These are phyloP conservation scores for Phlebiopsis gigantea DNA, from an alignment of 768 basidiomycete genomes.

Conservation along the genomic window DNA sequence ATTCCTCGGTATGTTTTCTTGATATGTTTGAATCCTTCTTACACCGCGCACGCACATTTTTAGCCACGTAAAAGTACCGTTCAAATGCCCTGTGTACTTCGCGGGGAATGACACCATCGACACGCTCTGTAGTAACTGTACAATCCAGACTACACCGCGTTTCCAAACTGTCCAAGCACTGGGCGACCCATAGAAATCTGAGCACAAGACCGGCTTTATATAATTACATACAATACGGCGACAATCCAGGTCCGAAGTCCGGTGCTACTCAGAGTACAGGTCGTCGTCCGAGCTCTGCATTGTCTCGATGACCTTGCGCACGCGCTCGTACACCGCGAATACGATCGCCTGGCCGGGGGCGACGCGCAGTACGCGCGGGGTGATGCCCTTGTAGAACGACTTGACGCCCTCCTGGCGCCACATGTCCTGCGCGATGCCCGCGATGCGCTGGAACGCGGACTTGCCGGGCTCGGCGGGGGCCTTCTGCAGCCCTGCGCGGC, in stretches of 20 bases:
- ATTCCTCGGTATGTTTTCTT: too few relatives aligned
- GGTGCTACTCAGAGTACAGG: conserved; percentile 60
- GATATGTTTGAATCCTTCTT: too few relatives aligned
- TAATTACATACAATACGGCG: background rate
- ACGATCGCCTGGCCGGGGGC: conserved; percentile 97
- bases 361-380: conserved; percentile 91
- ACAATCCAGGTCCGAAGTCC: too few relatives aligned
- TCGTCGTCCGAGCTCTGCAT: conserved; percentile 56
- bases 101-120: too few relatives aligned
- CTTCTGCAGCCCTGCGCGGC: conserved; percentile 71
- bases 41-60: too few relatives aligned
- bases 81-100: too few relatives aligned
- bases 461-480: conserved; percentile 67
- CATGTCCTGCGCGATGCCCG: conserved; percentile 84
- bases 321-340: conserved; percentile 94
- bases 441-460: conserved; percentile 65
- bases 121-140: too few relatives aligned
- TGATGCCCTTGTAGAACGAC: conserved; percentile 99
- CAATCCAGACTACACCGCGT: too few relatives aligned
- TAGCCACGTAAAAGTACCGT: too few relatives aligned
- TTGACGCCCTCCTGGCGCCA: conserved; percentile 82
- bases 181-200: background rate
- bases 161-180: too few relatives aligned
- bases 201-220: background rate
- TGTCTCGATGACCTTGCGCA: conserved; percentile 69